Conservation (phyloP, 345 rosid species). For the Crucihimalaya himalaica region DNA sequence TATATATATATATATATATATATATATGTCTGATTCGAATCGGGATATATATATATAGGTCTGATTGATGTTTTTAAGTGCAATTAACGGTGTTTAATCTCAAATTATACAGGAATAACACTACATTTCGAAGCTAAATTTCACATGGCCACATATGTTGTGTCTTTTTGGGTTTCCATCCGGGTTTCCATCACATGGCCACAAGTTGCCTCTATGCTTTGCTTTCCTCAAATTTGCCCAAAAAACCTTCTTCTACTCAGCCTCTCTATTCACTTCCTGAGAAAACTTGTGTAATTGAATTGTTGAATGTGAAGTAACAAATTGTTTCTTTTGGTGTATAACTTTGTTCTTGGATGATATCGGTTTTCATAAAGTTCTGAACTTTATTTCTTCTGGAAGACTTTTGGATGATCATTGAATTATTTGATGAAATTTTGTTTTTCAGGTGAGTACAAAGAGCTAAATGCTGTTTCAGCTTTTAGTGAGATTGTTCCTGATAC, state of each 20-base stretch:
- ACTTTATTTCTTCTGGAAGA: background rate
- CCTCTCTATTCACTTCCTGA: too few species aligned
- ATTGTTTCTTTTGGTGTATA: conserved; percentile 11
- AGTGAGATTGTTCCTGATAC: conserved; percentile 95
- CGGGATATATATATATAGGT: too few species aligned
- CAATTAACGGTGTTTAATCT: conserved; percentile 1
- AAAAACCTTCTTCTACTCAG: too few species aligned
- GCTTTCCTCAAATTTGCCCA: too few species aligned
- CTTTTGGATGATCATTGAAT: background rate
- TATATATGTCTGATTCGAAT: too few species aligned
- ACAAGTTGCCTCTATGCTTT: too few species aligned
- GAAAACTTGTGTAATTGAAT: background rate
- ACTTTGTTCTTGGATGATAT: background rate
- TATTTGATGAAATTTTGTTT: background rate
- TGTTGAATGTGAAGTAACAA: background rate
- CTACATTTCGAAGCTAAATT: conserved; percentile 70
- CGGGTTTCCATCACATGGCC: too few species aligned
- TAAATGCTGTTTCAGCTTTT: conserved; percentile 82
- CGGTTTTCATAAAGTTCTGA: background rate
- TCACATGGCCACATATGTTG: conserved; percentile 80
- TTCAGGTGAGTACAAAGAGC: conserved; percentile 59
- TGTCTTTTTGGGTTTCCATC: conserved; percentile 71
- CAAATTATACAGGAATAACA: conserved; percentile 77
- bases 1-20: too few species aligned
- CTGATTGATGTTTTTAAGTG: background rate